Evolutionary conservation across 2,329 filamentous ascomycete genomes (phyloP).

Genomic region (Boeremia exigua): DNA sequence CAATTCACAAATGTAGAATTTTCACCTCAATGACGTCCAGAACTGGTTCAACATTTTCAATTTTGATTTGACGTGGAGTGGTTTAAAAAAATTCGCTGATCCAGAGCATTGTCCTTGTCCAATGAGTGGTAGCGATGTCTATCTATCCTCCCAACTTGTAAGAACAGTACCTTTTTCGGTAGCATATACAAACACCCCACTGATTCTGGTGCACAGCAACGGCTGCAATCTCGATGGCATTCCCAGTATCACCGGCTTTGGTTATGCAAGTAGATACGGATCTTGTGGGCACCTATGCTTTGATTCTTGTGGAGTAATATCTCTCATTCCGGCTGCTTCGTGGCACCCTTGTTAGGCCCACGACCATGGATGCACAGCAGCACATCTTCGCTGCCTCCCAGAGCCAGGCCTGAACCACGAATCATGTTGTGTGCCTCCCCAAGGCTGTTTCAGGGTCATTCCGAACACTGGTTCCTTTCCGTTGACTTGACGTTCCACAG

Average conservation of each 20-base stretch:
- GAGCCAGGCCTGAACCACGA: not conserved
- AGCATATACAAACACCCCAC: slow-evolving; percentile 7
- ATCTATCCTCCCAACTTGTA: not conserved
- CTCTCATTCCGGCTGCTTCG: slow-evolving; percentile 14
- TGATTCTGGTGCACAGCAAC: slow-evolving; percentile 6
- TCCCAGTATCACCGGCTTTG: slow-evolving; percentile 10
- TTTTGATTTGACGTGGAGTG: too few species aligned
- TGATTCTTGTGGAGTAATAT: slow-evolving; percentile 12
- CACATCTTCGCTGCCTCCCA: slow-evolving; percentile 1
- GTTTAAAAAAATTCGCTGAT: not conserved
- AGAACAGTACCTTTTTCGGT: not conserved
- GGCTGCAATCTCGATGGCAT: slow-evolving; percentile 14
- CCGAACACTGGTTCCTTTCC: slow-evolving; percentile 1
- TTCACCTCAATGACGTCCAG: slow-evolving; percentile 1
- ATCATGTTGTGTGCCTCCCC: slow-evolving; percentile 1
- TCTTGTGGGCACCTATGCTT: slow-evolving; percentile 1
- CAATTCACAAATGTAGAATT: not conserved
- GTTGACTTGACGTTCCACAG: slow-evolving; percentile 6
- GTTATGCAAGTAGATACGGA: slow-evolving; percentile 4
- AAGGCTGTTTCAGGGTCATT: slow-evolving; percentile 14
- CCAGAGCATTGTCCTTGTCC: not conserved
- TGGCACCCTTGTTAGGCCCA: slow-evolving; percentile 17
- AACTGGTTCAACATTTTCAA: not conserved
- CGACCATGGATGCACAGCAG: slow-evolving; percentile 8
- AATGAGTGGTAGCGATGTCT: not conserved